These are phyloP conservation scores for Malus hybrid DNA, from an alignment of 331 rosid species.

Conservation along the genomic window DNA sequence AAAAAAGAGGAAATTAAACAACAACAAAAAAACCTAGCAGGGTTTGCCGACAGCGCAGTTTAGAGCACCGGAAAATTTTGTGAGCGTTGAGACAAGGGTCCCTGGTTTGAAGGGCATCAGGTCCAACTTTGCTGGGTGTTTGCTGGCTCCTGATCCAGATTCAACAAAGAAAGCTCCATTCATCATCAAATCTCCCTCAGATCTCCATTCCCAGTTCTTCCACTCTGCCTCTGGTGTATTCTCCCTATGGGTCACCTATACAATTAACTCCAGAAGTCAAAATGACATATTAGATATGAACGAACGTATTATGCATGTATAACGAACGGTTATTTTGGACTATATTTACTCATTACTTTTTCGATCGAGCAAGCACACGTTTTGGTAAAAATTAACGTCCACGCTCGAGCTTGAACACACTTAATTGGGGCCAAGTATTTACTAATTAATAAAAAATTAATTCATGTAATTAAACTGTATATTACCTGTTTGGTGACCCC, in stretches of 20 bases:
- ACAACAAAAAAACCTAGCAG: neutral
- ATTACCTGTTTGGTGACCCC: neutral
- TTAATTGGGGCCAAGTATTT: neutral
- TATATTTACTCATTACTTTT: neutral
- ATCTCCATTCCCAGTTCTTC: constrained; percentile 75
- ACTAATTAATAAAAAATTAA: neutral
- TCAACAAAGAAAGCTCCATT: constrained; percentile 58
- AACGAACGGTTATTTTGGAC: neutral
- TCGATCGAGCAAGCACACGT: neutral
- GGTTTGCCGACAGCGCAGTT: constrained; percentile 14
- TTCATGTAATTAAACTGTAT: neutral
- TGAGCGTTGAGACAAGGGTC: constrained; percentile 33
- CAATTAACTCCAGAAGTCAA: neutral
- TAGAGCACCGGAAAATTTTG: constrained; percentile 46
- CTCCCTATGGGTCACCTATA: constrained; percentile 61
- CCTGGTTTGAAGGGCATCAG: constrained; percentile 53
- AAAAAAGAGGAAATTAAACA: neutral
- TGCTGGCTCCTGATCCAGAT: constrained; percentile 26
- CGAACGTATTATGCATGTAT: neutral
- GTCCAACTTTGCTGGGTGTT: constrained; percentile 21
- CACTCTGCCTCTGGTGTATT: constrained; percentile 26
- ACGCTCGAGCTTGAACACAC: neutral
- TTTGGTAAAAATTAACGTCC: neutral
- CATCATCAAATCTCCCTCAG: constrained; percentile 51
- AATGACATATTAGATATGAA: neutral